Evolutionary conservation across 257 asterid species (phyloP), one percentile per base, ranked within the genome.

Genomic region (Jaltomata sinuosa): DNA sequence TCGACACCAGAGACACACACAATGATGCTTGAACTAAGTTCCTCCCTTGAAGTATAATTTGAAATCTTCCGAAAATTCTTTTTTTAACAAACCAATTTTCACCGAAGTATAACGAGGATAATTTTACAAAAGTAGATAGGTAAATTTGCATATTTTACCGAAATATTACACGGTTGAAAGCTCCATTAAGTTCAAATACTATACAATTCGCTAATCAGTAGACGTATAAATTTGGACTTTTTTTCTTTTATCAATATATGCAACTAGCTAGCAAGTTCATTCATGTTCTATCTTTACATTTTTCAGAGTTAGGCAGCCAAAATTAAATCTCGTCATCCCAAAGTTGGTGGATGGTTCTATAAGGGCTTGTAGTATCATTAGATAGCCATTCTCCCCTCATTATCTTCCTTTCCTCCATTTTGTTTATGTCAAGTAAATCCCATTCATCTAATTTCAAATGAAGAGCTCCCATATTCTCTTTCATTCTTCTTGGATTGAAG

Each of bases 271-370:
- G 7, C 1, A 47, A 27, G 54, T 22, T 2, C 32, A 42, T 42
- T 14, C 9, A 22, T n/a, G 18, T 36, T 4, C 10, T 19, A 69
- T 71, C 11, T n/a, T 21, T 42, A 72, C 40, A 22, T 0, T 40
- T 16, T 32, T 32, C 10, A 14, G 2, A 25, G 40, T 27, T 74
- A 1, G 15, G 16, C 38, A 74, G 15, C 25, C 38, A 74, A 14
- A 76, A 68, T 36, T 89, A 95, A 84, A 93, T 91, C 53, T 95
- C 98, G 85, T 86, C 94, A 74, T 95, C 98, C 98, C 99, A 95
- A 72, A 95, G 83, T 12, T 95, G 92, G 72, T 90, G 92, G 84
- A 95, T 88, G 82, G 90, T 94, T 82, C 85, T 91, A 84, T 92
- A 95, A 34, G 98, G 98, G 82, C 99, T 94, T 14, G 91, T 92